phyloP scores from a whole-genome alignment of 2,329 filamentous ascomycete species.

The Sodiomyces alkalinus region DNA sequence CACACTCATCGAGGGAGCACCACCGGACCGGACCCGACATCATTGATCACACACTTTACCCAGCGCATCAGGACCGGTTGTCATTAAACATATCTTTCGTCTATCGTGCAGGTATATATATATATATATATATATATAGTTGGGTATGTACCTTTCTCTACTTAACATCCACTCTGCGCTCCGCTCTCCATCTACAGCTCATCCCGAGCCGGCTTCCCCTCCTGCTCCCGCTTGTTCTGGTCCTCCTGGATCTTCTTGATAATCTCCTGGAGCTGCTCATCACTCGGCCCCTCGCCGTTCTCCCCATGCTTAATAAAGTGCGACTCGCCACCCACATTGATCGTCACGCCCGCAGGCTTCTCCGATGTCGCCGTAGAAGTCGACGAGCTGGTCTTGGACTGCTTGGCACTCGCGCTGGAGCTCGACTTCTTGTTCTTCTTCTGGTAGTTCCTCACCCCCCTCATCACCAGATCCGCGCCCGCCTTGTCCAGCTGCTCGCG shows the following conservation, averaged over 20 bases:
- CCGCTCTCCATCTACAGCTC: constrained; percentile 19
- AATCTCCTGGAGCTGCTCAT: constrained; percentile 37
- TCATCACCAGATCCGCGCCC: constrained; percentile 55
- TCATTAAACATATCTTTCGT: too few relatives aligned
- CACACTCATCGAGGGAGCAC: too few relatives aligned
- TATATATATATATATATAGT: too few relatives aligned
- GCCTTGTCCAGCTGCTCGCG: constrained; percentile 57
- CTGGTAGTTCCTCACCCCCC: constrained; percentile 44
- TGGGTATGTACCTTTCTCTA: too few relatives aligned
- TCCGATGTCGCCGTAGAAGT: constrained; percentile 24
- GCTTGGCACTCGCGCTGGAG: constrained; percentile 24
- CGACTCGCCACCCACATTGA: constrained; percentile 25
- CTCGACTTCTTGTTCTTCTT: constrained; percentile 26
- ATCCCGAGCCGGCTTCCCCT: constrained; percentile 16
- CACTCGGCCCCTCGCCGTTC: constrained; percentile 16
- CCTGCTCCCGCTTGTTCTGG: constrained; percentile 13
- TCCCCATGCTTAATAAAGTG: too few relatives aligned
- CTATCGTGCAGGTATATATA: too few relatives aligned
- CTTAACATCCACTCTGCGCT: too few relatives aligned
- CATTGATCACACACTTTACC: too few relatives aligned
- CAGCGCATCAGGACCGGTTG: too few relatives aligned
- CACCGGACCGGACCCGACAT: too few relatives aligned
- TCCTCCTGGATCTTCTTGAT: constrained; percentile 18
- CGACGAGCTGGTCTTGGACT: constrained; percentile 24
- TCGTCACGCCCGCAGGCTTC: constrained; percentile 18